Conservation (phyloP, 768 basidiomycete genomes). For the Macrolepiota dolichaula region DNA sequence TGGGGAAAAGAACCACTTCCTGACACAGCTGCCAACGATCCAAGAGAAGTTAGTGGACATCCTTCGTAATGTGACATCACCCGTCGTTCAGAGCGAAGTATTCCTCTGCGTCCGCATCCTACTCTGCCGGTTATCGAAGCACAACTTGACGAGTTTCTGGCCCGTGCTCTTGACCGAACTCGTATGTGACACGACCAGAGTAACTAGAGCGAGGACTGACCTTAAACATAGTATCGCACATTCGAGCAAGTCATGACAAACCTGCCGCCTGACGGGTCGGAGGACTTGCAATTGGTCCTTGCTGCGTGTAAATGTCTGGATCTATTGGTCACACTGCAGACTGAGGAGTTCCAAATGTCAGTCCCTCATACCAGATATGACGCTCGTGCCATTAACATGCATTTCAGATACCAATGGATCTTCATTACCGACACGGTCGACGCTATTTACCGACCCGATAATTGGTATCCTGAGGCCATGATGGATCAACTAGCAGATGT, state of each 20-base stretch:
- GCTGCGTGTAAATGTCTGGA: slow-evolving; percentile 95
- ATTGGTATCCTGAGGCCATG: slow-evolving; percentile 82
- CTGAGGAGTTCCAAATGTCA: slow-evolving; percentile 97
- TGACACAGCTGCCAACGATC: slow-evolving; percentile 87
- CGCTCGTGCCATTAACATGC: slow-evolving; percentile 3
- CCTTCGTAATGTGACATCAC: slow-evolving; percentile 71
- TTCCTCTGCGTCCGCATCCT: slow-evolving; percentile 91
- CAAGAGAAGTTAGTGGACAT: slow-evolving; percentile 97
- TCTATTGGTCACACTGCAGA: slow-evolving; percentile 87
- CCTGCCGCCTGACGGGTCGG: slow-evolving; percentile 78
- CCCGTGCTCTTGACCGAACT: slow-evolving; percentile 92
- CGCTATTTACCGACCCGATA: slow-evolving; percentile 83
- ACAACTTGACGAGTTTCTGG: slow-evolving; percentile 95
- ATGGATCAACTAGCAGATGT: slow-evolving; percentile 89
- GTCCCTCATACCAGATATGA: slow-evolving; percentile 1
- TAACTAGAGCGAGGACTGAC: background rate
- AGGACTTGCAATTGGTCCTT: slow-evolving; percentile 78
- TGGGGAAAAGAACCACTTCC: slow-evolving; percentile 88
- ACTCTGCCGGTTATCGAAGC: slow-evolving; percentile 84
- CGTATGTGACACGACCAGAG: slow-evolving; percentile 36
- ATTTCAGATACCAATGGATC: slow-evolving; percentile 91
- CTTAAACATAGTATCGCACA: slow-evolving; percentile 66
- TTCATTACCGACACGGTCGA: slow-evolving; percentile 98
- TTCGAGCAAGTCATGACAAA: slow-evolving; percentile 77
- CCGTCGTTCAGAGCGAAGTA: slow-evolving; percentile 90